Percentiles rank a stretch among this genome's conserved stretches.
phyloP scores from a whole-genome alignment of 176 grass and related monocot genomes.

The Dendrocalamus sinicus region DNA sequence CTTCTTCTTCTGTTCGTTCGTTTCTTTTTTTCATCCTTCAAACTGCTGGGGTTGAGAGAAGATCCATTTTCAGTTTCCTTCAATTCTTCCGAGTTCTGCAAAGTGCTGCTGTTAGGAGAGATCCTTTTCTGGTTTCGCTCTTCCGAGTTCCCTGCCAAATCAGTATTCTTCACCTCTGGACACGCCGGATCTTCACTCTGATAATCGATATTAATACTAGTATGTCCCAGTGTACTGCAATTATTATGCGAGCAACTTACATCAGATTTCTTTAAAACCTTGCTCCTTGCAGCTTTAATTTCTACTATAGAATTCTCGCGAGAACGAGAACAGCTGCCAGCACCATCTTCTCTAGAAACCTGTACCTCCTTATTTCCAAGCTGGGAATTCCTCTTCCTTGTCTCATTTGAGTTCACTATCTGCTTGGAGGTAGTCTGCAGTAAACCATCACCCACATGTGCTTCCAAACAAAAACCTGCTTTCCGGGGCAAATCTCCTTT shows the following conservation, averaged over 20 bases:
- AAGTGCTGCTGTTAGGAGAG: neutral
- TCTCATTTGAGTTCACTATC: slow-evolving; percentile 1
- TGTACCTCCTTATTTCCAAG: slow-evolving; percentile 24
- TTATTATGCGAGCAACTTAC: neutral
- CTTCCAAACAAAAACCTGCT: slow-evolving; percentile 1
- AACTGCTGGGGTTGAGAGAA: slow-evolving; percentile 31
- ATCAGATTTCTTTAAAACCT: slow-evolving; percentile 3
- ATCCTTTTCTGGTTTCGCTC: neutral
- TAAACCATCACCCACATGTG: neutral
- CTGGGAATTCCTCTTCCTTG: slow-evolving; percentile 38
- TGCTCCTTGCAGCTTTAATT: slow-evolving; percentile 33
- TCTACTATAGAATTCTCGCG: slow-evolving; percentile 15
- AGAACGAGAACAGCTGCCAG: neutral
- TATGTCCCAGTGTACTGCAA: neutral
- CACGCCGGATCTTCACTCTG: neutral
- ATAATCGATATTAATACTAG: neutral
- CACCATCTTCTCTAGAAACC: neutral
- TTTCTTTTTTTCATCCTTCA: slow-evolving; percentile 35
- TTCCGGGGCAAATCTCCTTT: neutral
- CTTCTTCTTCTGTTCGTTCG: slow-evolving; percentile 18
- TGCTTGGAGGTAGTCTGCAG: slow-evolving; percentile 9
- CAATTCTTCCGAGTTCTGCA: slow-evolving; percentile 15
- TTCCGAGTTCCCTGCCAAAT: slow-evolving; percentile 21
- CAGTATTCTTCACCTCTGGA: neutral
- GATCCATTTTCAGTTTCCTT: slow-evolving; percentile 19